phyloP scores from a whole-genome alignment of 306 rosid species.

The Macrotyloma uniflorum region DNA sequence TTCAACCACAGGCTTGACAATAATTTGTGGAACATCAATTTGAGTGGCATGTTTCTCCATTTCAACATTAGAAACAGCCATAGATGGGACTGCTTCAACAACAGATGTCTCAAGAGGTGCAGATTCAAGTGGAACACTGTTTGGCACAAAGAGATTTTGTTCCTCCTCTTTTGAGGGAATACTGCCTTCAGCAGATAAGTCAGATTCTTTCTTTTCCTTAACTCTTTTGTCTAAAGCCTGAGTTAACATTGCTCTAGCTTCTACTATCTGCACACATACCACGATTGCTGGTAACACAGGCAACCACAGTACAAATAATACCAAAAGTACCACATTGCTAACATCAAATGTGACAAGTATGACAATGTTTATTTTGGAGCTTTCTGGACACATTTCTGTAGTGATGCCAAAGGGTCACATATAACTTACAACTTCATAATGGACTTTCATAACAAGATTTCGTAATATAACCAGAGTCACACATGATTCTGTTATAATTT shows the following conservation, averaged over 20 bases:
- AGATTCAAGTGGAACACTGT: conserved; percentile 48
- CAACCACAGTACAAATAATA: not conserved
- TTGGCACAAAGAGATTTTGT: conserved; percentile 61
- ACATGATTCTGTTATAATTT: not conserved
- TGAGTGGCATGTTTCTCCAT: conserved; percentile 63
- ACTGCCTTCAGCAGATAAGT: conserved; percentile 41
- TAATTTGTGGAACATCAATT: conserved; percentile 51
- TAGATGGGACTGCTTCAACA: conserved; percentile 47
- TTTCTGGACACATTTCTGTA: not conserved
- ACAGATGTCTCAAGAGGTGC: conserved; percentile 45
- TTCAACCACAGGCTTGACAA: conserved; percentile 64
- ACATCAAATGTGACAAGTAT: conserved; percentile 14
- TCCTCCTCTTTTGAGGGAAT: conserved; percentile 51
- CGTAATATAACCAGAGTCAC: not conserved
- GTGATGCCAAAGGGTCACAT: not conserved
- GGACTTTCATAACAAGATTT: not conserved
- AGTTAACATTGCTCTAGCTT: conserved; percentile 73
- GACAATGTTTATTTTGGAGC: conserved; percentile 1
- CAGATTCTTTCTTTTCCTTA: conserved; percentile 51
- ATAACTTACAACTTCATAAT: not conserved
- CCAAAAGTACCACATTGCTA: not conserved
- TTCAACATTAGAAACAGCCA: conserved; percentile 47
- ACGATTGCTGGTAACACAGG: conserved; percentile 22
- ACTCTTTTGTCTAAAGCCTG: conserved; percentile 55
- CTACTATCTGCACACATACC: conserved; percentile 63